Evolutionary conservation across 1,284 basidiomycete genomes (phyloP).

Genomic region (Ustilago vetiveriae): DNA sequence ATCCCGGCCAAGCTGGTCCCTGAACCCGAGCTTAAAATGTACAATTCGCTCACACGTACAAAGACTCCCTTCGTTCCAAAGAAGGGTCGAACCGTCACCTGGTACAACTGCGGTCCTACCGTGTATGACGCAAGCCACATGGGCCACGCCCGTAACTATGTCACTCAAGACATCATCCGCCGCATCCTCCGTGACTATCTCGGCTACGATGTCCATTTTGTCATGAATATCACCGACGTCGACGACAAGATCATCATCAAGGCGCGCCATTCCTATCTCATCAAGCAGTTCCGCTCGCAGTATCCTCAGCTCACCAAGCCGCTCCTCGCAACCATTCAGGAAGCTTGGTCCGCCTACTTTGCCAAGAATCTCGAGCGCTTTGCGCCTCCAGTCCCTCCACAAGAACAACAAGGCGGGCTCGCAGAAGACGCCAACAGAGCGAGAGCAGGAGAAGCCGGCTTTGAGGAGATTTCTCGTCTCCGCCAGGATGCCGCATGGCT

Average conservation of each 20-base stretch:
- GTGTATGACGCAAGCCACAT: conserved; percentile 99
- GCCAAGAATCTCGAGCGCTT: conserved; percentile 55
- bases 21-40: conserved; percentile 77
- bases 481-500: conserved; percentile 55
- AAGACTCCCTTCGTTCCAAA: conserved; percentile 82
- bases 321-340: conserved; percentile 52
- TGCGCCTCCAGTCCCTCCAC: conserved; percentile 59
- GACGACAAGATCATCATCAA: conserved; percentile 87
- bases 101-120: conserved; percentile 99
- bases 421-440: conserved; percentile 39
- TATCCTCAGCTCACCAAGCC: conserved; percentile 47
- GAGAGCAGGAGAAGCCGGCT: conserved; percentile 57
- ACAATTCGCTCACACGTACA: conserved; percentile 90
- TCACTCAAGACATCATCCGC: conserved; percentile 94
- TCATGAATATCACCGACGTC: conserved; percentile 99
- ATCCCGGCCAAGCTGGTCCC: conserved; percentile 33
- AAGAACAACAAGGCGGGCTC: conserved; percentile 47
- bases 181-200: conserved; percentile 95
- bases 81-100: conserved; percentile 87
- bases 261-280: conserved; percentile 70
- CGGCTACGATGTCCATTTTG: conserved; percentile 96
- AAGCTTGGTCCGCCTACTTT: conserved; percentile 61
- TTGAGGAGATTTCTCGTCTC: conserved; percentile 55
- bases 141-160: conserved; percentile 99
- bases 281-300: conserved; percentile 68